Conservation (phyloP, 164 flowering plant species). For the Amborella trichopoda region DNA sequence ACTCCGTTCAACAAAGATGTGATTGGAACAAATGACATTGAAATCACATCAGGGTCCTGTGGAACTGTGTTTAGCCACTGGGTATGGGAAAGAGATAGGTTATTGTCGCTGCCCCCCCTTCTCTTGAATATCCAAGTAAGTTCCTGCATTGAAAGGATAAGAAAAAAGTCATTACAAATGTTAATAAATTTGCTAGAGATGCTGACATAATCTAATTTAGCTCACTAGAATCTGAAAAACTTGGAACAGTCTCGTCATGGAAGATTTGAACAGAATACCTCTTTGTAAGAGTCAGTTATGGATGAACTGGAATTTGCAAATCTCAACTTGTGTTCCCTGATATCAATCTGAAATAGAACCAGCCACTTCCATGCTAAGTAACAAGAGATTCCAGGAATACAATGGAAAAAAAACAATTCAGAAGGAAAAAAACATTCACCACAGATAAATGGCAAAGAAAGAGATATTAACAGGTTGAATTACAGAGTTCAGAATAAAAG, state of each 20-base stretch:
- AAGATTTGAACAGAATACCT: slow-evolving; percentile 50
- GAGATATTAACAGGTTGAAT: too few species aligned
- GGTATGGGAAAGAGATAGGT: slow-evolving; percentile 36
- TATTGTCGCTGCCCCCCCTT: slow-evolving; percentile 83
- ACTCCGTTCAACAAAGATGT: slow-evolving; percentile 86
- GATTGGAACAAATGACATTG: slow-evolving; percentile 90
- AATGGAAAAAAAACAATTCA: too few species aligned
- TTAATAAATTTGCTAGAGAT: too few species aligned
- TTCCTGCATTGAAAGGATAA: slow-evolving; percentile 30
- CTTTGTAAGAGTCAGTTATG: slow-evolving; percentile 60
- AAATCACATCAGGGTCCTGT: slow-evolving; percentile 71
- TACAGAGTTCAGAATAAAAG: too few species aligned
- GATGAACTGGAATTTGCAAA: slow-evolving; percentile 56
- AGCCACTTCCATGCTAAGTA: too few species aligned
- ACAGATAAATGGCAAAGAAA: too few species aligned
- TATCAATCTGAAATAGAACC: slow-evolving; percentile 37
- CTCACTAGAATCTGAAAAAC: too few species aligned
- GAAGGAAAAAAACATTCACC: too few species aligned
- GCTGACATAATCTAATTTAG: too few species aligned
- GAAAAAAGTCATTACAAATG: too few species aligned
- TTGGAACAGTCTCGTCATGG: too few species aligned
- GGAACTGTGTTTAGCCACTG: slow-evolving; percentile 82
- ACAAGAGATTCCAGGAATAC: too few species aligned
- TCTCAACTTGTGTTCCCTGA: slow-evolving; percentile 53
- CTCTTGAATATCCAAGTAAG: slow-evolving; percentile 46